These are phyloP conservation scores for Ceratocystis ficicola DNA, from an alignment of 2,329 filamentous ascomycete genomes.

Conservation along the genomic window DNA sequence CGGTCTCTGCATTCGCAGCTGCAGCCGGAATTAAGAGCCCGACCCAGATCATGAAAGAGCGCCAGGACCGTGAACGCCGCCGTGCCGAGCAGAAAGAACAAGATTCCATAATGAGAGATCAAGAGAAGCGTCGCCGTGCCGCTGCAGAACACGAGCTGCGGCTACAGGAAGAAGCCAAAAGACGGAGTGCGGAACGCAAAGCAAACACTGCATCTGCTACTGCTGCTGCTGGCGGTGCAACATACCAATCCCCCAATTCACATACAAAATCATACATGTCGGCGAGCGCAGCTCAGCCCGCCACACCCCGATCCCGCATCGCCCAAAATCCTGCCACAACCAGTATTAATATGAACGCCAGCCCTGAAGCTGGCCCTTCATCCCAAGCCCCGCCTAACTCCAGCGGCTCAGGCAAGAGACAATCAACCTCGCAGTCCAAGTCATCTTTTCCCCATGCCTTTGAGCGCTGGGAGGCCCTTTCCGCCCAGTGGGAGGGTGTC, in stretches of 20 bases:
- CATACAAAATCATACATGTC: conserved; percentile 24
- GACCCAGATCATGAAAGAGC: conserved; percentile 81
- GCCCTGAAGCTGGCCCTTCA: conserved; percentile 22
- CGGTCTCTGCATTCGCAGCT: conserved; percentile 16
- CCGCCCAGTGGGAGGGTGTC: conserved; percentile 94
- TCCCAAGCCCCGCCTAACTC: conserved; percentile 22
- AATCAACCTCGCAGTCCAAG: conserved; percentile 17
- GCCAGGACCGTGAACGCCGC: conserved; percentile 59
- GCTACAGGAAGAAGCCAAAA: conserved; percentile 43
- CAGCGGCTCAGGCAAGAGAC: conserved; percentile 25
- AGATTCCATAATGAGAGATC: conserved; percentile 40
- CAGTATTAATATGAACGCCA: conserved; percentile 7
- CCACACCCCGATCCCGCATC: conserved; percentile 21
- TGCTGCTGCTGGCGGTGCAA: conserved; percentile 32
- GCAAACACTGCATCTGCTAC: conserved; percentile 34
- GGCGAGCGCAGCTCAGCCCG: conserved; percentile 23
- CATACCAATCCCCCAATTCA: conserved; percentile 17
- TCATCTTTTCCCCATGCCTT: conserved; percentile 91
- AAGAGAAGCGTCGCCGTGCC: conserved; percentile 38
- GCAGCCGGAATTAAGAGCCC: conserved; percentile 66
- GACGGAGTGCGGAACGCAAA: conserved; percentile 49
- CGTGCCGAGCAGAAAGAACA: conserved; percentile 53
- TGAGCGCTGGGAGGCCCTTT: conserved; percentile 92
- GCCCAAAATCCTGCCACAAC: conserved; percentile 16
- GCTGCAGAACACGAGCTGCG: conserved; percentile 46